phyloP scores from a whole-genome alignment of 441 rosid species.

The California macrophylla region DNA sequence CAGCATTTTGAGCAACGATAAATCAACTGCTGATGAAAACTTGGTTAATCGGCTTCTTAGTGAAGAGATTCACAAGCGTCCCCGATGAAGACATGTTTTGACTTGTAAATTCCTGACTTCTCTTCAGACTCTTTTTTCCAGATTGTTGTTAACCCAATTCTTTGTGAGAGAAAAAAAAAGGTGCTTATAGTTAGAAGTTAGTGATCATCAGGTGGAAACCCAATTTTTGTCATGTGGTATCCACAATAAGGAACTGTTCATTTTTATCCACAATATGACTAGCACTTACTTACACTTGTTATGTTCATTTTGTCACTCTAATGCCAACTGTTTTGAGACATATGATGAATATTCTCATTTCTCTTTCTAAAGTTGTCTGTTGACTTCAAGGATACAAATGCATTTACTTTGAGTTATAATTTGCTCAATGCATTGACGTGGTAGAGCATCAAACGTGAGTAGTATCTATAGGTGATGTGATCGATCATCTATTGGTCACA shows the following conservation, averaged over 20 bases:
- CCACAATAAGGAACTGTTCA: background rate
- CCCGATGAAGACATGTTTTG: slow-evolving; percentile 21
- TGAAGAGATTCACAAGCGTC: slow-evolving; percentile 54
- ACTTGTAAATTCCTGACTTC: slow-evolving; percentile 2
- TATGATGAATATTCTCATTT: background rate
- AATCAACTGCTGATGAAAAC: slow-evolving; percentile 28
- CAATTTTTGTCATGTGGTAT: slow-evolving; percentile 4
- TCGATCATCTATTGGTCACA: too few relatives aligned
- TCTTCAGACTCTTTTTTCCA: background rate
- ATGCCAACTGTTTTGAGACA: background rate
- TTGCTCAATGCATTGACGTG: too few relatives aligned
- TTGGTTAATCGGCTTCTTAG: slow-evolving; percentile 39
- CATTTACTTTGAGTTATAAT: too few relatives aligned
- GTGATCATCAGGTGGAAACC: background rate
- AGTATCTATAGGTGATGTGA: too few relatives aligned
- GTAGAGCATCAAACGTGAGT: too few relatives aligned
- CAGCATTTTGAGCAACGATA: slow-evolving; percentile 33
- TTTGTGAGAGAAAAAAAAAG: background rate
- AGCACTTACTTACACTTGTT: background rate
- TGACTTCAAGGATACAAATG: too few relatives aligned
- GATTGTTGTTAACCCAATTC: background rate
- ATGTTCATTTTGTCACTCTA: background rate
- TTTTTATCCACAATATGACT: background rate
- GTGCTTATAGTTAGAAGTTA: background rate
- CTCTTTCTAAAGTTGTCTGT: too few relatives aligned